Evolutionary conservation across 352 stramenopile species (phyloP).

Genomic region (Pythium aquatile): DNA sequence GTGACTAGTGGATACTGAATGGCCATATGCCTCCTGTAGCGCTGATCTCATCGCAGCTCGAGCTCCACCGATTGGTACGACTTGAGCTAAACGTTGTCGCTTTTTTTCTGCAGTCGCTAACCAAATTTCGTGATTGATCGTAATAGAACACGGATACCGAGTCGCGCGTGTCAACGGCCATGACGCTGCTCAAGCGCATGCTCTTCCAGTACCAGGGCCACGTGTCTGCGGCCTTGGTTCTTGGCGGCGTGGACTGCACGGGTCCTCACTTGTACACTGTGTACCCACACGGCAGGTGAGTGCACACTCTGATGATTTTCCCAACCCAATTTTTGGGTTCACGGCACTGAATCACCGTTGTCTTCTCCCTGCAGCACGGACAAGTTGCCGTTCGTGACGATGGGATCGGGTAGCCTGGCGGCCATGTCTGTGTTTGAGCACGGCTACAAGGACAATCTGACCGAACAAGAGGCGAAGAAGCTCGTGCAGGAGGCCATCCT

Average conservation of each 20-base stretch:
- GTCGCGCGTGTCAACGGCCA: constrained; percentile 95
- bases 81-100: neutral
- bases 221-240: constrained; percentile 93
- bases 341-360: constrained; percentile 6
- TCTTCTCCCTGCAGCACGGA: constrained; percentile 66
- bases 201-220: constrained; percentile 97
- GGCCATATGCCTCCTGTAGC: constrained; percentile 8
- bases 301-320: neutral
- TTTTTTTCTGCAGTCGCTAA: neutral
- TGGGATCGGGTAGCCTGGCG: constrained; percentile 97
- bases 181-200: constrained; percentile 96
- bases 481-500: constrained; percentile 96
- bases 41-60: constrained; percentile 90
- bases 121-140: neutral
- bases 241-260: constrained; percentile 96
- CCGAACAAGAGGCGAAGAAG: constrained; percentile 94
- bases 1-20: neutral
- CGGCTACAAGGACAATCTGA: constrained; percentile 95
- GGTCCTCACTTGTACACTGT: constrained; percentile 98
- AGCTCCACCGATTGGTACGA: constrained; percentile 93
- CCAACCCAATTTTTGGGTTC: constrained; percentile 3
- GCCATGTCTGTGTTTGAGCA: constrained; percentile 98
- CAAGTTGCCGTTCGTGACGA: constrained; percentile 98
- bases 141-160: constrained; percentile 75
- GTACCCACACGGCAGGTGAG: constrained; percentile 93